Percentiles rank a stretch among this genome's conserved stretches.
Evolutionary conservation across 2,329 filamentous ascomycete species (phyloP).

Genomic region (Bipolaris oryzae): DNA sequence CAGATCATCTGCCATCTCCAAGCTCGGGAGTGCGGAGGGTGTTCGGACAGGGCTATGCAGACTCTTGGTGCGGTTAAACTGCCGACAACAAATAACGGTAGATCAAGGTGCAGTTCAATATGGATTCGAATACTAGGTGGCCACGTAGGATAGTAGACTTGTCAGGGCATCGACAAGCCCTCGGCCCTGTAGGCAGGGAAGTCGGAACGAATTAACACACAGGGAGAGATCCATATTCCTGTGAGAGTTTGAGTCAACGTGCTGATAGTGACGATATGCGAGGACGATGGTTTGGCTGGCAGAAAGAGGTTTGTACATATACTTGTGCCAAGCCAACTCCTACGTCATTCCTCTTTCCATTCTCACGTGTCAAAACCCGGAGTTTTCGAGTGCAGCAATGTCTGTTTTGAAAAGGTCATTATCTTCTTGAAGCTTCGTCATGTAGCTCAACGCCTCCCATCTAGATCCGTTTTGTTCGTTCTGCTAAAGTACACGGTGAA

Average conservation of each 20-base stretch:
- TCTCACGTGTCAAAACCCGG: not conserved
- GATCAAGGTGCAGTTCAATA: not conserved
- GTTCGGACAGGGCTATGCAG: not conserved
- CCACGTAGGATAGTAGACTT: not conserved
- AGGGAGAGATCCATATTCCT: not conserved
- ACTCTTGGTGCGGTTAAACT: not conserved
- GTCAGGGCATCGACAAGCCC: not conserved
- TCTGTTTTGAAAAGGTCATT: constrained; percentile 19
- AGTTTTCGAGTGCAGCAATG: not conserved
- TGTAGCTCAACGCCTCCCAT: constrained; percentile 28
- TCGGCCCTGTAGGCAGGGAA: not conserved
- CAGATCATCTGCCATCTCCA: not conserved
- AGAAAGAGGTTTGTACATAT: not conserved
- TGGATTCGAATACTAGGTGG: not conserved
- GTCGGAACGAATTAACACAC: not conserved
- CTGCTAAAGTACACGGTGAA: constrained; percentile 35
- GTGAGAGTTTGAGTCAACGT: not conserved
- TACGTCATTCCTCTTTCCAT: not conserved
- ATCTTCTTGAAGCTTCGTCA: constrained; percentile 25
- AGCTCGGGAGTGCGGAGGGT: not conserved
- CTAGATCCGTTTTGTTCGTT: constrained; percentile 30
- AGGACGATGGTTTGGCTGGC: not conserved
- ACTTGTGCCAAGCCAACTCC: not conserved
- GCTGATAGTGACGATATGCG: not conserved
- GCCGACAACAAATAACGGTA: not conserved